Evolutionary conservation across 768 basidiomycete species (phyloP).

Genomic region (Amanita jacksonii): DNA sequence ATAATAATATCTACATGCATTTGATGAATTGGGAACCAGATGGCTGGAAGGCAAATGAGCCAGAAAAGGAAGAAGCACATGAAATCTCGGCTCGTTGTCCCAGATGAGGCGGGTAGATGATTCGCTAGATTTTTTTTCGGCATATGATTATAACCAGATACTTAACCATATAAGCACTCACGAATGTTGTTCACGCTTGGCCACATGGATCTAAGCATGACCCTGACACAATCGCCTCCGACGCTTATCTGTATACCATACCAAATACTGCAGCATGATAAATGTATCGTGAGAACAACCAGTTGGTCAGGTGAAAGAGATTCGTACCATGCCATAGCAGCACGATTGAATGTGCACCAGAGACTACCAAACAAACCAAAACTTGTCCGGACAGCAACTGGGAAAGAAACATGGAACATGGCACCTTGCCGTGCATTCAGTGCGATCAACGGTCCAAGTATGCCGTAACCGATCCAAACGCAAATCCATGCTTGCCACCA

Average conservation of each 20-base stretch:
- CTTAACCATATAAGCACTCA: too few species aligned
- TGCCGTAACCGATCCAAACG: conserved; percentile 53
- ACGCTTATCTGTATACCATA: conserved; percentile 77
- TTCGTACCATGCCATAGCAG: conserved; percentile 59
- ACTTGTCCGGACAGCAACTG: conserved; percentile 64
- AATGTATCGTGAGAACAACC: conserved; percentile 12
- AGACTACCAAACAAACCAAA: conserved; percentile 73
- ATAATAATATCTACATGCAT: conserved; percentile 38
- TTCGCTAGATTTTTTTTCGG: conserved; percentile 51
- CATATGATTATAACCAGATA: background rate
- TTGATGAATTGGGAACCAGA: conserved; percentile 78
- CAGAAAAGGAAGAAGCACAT: conserved; percentile 85
- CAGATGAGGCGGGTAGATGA: conserved; percentile 58
- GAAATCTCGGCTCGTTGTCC: conserved; percentile 64
- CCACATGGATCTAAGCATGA: conserved; percentile 71
- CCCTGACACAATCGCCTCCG: conserved; percentile 65
- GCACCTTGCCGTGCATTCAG: conserved; percentile 74
- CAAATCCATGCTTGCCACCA: conserved; percentile 88
- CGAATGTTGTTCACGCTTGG: conserved; percentile 60
- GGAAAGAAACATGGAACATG: conserved; percentile 67
- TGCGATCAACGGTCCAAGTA: conserved; percentile 62
- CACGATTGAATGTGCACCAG: conserved; percentile 74
- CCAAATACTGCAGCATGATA: conserved; percentile 41
- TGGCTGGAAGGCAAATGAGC: conserved; percentile 67
- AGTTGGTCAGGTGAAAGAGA: too few species aligned